A percentile compares a stretch with the other conserved stretches of the same genome.
Conservation (phyloP, 2,329 filamentous ascomycete species). For the Myriosclerotinia scirpicola region DNA sequence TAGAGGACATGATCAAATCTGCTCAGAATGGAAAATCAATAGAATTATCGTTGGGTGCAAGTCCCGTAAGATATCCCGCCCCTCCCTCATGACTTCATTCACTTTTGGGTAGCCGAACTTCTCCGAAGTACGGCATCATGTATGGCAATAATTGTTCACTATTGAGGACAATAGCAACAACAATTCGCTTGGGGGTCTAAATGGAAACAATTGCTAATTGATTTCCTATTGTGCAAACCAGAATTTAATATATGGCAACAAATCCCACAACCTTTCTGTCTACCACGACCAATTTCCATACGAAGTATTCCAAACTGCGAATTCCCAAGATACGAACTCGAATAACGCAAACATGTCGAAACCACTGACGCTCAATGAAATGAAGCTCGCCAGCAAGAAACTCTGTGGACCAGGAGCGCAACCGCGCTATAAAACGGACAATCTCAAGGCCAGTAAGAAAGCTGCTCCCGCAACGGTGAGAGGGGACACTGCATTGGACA, state of each 20-base stretch:
- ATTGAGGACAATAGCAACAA: slow-evolving; percentile 11
- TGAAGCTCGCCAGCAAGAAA: slow-evolving; percentile 21
- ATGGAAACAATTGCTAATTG: slow-evolving; percentile 18
- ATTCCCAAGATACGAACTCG: slow-evolving; percentile 31
- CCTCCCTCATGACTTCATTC: slow-evolving; percentile 20
- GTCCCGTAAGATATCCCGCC: slow-evolving; percentile 53
- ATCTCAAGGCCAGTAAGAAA: slow-evolving; percentile 15
- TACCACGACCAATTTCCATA: slow-evolving; percentile 50
- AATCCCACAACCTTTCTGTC: slow-evolving; percentile 32
- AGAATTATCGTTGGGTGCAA: slow-evolving; percentile 56
- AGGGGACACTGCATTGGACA: slow-evolving; percentile 52
- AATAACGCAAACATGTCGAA: slow-evolving; percentile 16
- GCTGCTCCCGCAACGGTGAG: slow-evolving; percentile 43
- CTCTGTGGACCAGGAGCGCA: slow-evolving; percentile 4
- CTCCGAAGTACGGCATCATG: neutral
- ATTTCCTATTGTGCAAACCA: slow-evolving; percentile 17
- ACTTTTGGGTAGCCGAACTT: slow-evolving; percentile 1
- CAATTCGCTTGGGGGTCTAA: slow-evolving; percentile 25
- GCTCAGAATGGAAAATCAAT: slow-evolving; percentile 57
- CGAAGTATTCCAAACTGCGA: slow-evolving; percentile 58
- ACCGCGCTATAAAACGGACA: slow-evolving; percentile 13
- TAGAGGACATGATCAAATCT: slow-evolving; percentile 63
- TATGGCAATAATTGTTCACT: slow-evolving; percentile 5
- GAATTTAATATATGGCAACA: slow-evolving; percentile 23
- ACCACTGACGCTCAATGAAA: neutral